Evolutionary conservation across 2,329 filamentous ascomycete species (phyloP), one percentile per base, ranked within the genome.

Genomic region (Fusarium longipes): DNA sequence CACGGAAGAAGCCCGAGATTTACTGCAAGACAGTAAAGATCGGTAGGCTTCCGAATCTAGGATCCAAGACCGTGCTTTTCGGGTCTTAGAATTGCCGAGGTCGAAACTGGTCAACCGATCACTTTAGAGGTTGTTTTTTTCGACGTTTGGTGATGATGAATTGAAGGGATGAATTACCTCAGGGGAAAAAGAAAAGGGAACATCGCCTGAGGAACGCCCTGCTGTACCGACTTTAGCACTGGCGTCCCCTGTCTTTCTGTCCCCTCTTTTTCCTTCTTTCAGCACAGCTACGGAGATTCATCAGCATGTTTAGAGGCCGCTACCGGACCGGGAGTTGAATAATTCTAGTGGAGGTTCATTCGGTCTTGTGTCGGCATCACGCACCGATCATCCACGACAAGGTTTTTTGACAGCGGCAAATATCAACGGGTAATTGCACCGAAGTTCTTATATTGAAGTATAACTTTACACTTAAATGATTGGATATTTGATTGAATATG

Each of bases 11-110:
- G 65, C 40, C 66, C 66, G 66, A 68, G 45, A 33, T 40, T 25
- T 27, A 43, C 47, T 50, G 44, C 18, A 35, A 30, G 32, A 48
- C 27, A 30, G 45, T 29, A 33, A 45, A 29, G 39, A 48, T 68
- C 70, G 70, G 70, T 56, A 45, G 57, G 43, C 48, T 69, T 70
- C 70, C 70, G 70, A 67, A 40, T 63, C 39, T 57, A 50, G 65
- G 48, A 33, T 43, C 30, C 18, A 63, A 43, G 15, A 30, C 65
- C 65, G 60, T 49, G 15, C 17, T 48, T 68, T 65, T 65, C 49
- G 64, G 65, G 48, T 40, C 25, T 40, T 47, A 57, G 44, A 54
- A 35, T 52, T 45, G 42, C 64, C 58, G 58, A 33, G 33, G 39
- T 42, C 38, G 55, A 50, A 44, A 25, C 38, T 36, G 39, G 45